Evolutionary conservation across 805 yeast species (phyloP).

Genomic region (Yarrowia sp.): DNA sequence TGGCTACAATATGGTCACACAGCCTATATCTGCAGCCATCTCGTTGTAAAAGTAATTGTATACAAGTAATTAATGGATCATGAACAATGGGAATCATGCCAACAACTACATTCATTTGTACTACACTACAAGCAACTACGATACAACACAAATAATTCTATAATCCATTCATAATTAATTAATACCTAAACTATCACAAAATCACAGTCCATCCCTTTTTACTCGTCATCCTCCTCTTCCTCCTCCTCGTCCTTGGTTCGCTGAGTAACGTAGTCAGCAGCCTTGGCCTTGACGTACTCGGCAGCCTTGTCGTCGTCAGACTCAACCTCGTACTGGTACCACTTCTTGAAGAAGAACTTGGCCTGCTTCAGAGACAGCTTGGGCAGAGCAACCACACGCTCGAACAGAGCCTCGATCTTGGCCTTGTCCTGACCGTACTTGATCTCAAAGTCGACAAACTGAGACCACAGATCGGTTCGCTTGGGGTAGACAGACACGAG

Average conservation of each 20-base stretch:
- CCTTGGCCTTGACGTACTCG: constrained; percentile 87
- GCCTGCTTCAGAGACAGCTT: constrained; percentile 85
- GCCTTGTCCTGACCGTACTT: constrained; percentile 56
- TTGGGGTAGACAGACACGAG: constrained; percentile 84
- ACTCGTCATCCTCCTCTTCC: constrained; percentile 21
- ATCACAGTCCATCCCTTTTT: constrained; percentile 2
- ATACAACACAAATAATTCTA: not conserved
- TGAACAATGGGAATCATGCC: too few species aligned
- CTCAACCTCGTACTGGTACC: constrained; percentile 79
- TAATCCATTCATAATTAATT: constrained; percentile 17
- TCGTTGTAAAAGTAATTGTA: too few species aligned
- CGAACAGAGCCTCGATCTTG: constrained; percentile 75
- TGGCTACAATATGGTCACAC: not conserved
- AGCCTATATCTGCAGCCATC: too few species aligned
- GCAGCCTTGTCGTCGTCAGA: constrained; percentile 64
- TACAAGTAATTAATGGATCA: too few species aligned
- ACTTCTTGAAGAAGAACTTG: constrained; percentile 88
- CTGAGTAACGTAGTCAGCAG: constrained; percentile 63
- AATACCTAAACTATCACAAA: constrained; percentile 14
- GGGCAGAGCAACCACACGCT: constrained; percentile 62
- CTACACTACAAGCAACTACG: not conserved
- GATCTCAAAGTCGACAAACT: constrained; percentile 89
- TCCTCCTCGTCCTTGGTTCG: constrained; percentile 27
- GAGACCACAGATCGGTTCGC: constrained; percentile 92
- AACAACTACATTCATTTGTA: not conserved